Evolutionary conservation across 2,329 filamentous ascomycete species (phyloP).

Genomic region (Pseudopyrenochaeta lycopersici): DNA sequence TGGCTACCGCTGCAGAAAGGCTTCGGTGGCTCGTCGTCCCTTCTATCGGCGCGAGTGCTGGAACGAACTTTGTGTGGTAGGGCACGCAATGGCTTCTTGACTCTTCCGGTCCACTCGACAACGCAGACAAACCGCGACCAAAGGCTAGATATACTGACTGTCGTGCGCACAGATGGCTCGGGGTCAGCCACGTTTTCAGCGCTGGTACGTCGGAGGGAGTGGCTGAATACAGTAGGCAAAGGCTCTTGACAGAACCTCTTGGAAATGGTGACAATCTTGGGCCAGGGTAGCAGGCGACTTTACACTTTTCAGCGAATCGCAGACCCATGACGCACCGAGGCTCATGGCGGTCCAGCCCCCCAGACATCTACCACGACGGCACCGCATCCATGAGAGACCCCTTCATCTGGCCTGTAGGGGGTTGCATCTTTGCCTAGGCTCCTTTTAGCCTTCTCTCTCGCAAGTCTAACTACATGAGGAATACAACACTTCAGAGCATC

Average conservation of each 20-base stretch:
- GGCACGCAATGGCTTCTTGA: constrained; percentile 15
- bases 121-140: constrained; percentile 6
- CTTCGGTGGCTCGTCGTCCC: constrained; percentile 6
- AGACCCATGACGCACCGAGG: constrained; percentile 30
- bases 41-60: constrained; percentile 11
- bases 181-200: constrained; percentile 26
- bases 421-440: background rate
- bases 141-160: constrained; percentile 3
- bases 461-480: constrained; percentile 21
- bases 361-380: constrained; percentile 11
- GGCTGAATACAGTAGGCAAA: constrained; percentile 33
- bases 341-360: constrained; percentile 10
- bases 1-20: background rate
- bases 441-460: constrained; percentile 5
- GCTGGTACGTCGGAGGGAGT: constrained; percentile 24
- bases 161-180: constrained; percentile 18
- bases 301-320: constrained; percentile 25
- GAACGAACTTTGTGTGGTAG: constrained; percentile 14
- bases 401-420: background rate
- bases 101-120: constrained; percentile 8
- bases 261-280: constrained; percentile 22
- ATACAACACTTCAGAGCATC: background rate
- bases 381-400: background rate
- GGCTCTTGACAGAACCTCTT: constrained; percentile 18
- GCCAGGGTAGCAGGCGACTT: constrained; percentile 19